These are phyloP conservation scores for Xylaria sp. DNA, from an alignment of 2,329 filamentous ascomycete genomes.

Conservation along the genomic window DNA sequence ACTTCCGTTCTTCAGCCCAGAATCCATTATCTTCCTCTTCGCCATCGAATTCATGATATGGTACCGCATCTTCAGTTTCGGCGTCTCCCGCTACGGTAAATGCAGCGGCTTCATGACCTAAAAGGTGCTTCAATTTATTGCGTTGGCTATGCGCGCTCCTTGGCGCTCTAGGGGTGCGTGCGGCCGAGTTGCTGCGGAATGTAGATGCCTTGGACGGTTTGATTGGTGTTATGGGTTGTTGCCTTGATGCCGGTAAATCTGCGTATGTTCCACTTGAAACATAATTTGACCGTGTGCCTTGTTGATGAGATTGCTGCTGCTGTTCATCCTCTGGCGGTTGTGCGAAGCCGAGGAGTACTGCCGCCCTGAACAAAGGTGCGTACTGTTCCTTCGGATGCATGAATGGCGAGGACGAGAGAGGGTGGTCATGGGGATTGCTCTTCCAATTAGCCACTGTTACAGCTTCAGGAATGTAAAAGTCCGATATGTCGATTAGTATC, in stretches of 20 bases:
- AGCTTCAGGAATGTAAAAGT: slow-evolving; percentile 60
- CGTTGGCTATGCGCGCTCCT: slow-evolving; percentile 50
- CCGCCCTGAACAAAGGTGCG: slow-evolving; percentile 42
- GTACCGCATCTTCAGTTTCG: slow-evolving; percentile 26
- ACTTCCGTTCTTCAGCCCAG: slow-evolving; percentile 61
- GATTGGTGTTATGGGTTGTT: slow-evolving; percentile 47
- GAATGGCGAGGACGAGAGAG: slow-evolving; percentile 38
- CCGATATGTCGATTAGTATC: slow-evolving; percentile 58
- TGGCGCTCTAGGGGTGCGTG: slow-evolving; percentile 23
- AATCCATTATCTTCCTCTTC: slow-evolving; percentile 51
- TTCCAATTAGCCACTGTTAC: slow-evolving; percentile 17
- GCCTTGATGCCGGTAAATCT: slow-evolving; percentile 22
- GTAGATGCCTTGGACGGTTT: slow-evolving; percentile 35
- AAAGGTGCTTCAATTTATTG: slow-evolving; percentile 46
- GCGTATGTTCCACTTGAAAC: slow-evolving; percentile 35
- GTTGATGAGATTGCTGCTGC: slow-evolving; percentile 4
- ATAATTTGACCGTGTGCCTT: slow-evolving; percentile 24
- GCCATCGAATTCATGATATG: slow-evolving; percentile 51
- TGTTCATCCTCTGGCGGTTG: slow-evolving; percentile 20
- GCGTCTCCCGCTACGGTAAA: not conserved
- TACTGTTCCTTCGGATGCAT: slow-evolving; percentile 40
- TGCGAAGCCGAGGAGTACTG: slow-evolving; percentile 44
- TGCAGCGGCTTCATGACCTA: slow-evolving; percentile 39
- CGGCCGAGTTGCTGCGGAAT: slow-evolving; percentile 40
- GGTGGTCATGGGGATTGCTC: slow-evolving; percentile 20